Base-by-base conservation (phyloP, 441 rosid species). In the Capsella rubella region DNA sequence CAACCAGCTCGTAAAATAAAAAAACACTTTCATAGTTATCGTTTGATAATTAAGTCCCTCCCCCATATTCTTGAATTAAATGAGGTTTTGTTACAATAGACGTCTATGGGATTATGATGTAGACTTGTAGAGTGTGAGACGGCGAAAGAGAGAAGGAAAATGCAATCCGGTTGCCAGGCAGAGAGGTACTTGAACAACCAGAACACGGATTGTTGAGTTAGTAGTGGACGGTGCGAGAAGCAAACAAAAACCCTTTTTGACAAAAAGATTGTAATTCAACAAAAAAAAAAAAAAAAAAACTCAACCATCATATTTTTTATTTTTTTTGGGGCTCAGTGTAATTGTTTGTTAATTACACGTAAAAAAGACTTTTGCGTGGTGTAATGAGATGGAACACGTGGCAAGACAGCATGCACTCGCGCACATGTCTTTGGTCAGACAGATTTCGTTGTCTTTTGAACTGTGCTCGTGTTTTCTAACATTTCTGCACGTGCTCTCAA, bases 401-500 rank as follows among this genome's bases (percentile, higher is more conserved):
- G 75, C 67, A 32, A 70, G 54, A 64, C 56, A 70, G 61, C 71
- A 70, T 70, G 76, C 72, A 64, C 61, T 64, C 11, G 67, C 11
- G 67, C 75, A 76, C 80, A 70, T 76, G 80, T 64, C 55, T 47
- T 21, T 39, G 29, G 71, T 62, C 79, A 70, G 79, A 70, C 40
- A 64, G 18, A 64, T 49, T 76, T 76, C 50, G 80, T 64, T 76
- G 80, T 70, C 75, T 76, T 21, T 70, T 50, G 67, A 70, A 76
- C 75, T 70, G 71, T 70, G 70, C 68, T 76, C 55, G 67, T 76
- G 75, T 64, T 76, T 49, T 25, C 59, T 28, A 55, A 55, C 55
- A 49, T 57, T 69, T 61, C 32, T 61, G 72, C 80, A 76, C 80
- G 80, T 76, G 76, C 46, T 76, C 72, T 70, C 71, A 46, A 76